Evolutionary conservation across 139 green algal genomes (phyloP), one percentile per base, ranked within the genome.

Genomic region (Auxenochlorella pyrenoidosa): DNA sequence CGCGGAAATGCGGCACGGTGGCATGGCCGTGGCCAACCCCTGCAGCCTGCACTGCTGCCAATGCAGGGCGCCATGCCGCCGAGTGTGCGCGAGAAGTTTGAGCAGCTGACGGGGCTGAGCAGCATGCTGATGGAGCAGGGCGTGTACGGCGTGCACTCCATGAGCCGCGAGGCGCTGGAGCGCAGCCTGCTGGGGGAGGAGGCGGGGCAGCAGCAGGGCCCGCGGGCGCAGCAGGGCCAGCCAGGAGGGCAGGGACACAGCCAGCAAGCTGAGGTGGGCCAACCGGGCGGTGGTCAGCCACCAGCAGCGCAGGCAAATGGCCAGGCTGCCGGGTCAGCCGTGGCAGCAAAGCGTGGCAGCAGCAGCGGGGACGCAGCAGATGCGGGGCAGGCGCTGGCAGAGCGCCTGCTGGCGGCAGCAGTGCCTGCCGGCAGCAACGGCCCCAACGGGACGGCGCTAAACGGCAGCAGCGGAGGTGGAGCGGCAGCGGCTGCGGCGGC

Each of bases 111-210:
- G 41, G 90, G 92, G 43, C 90, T 84, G 54, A 88, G 88, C 38
- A 92, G 87, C 54, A 3, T 88, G 41, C 84, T 95, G 73, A 79
- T 95, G 72, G 71, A 83, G 34, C 70, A 85, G 80, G 93, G 93
- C 13, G 86, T 93, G 47, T 88, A 86, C 54, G 66, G 73, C 38
- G 79, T 94, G 28, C 91, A 95, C 83, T 90, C 41, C 80, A 76
- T 70, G 60, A 87, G 38, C 12, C 75, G 76, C 24, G 89, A 92
- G 59, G 30, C 85, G 30, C 60, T 92, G 30, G 71, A 79, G 47
- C 47, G 75, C 26, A 71, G 36, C 71, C 54, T 82, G 1, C 47
- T 71, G 30, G 32, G 22, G 30, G 71, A 41, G 18, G 38, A 32
- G 54, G 28, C n/a, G 58, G 44, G 24, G 30, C 13, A 66, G 19